These are phyloP conservation scores for Gomphus bonarii DNA, from an alignment of 1,284 basidiomycete genomes.

Conservation along the genomic window DNA sequence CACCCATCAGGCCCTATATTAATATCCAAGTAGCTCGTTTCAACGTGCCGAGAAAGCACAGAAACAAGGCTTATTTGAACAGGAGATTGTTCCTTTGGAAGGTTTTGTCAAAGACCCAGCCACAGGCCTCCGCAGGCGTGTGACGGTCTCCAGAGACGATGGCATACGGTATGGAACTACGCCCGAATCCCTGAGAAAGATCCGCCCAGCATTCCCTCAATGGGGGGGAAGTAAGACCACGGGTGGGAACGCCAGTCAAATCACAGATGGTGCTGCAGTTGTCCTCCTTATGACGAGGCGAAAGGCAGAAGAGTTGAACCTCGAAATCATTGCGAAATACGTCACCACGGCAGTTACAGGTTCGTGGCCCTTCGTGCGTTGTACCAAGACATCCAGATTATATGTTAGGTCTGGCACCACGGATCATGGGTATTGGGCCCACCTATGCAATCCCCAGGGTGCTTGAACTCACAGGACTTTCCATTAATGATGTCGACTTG, in stretches of 20 bases:
- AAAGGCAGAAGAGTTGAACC: slow-evolving; percentile 72
- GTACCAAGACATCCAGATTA: neutral
- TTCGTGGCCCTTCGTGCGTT: slow-evolving; percentile 19
- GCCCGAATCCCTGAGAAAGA: slow-evolving; percentile 54
- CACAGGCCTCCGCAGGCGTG: slow-evolving; percentile 43
- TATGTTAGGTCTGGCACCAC: slow-evolving; percentile 52
- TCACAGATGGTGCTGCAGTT: slow-evolving; percentile 85
- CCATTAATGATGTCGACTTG: slow-evolving; percentile 65
- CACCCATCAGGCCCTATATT: neutral
- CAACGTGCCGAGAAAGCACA: slow-evolving; percentile 60
- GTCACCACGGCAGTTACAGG: slow-evolving; percentile 68
- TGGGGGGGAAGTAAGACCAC: slow-evolving; percentile 75
- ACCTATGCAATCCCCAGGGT: slow-evolving; percentile 62
- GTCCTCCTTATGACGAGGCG: slow-evolving; percentile 79
- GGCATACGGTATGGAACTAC: slow-evolving; percentile 76
- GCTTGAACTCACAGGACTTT: slow-evolving; percentile 54
- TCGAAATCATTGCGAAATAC: slow-evolving; percentile 71
- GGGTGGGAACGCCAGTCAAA: slow-evolving; percentile 82
- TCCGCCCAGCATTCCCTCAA: slow-evolving; percentile 78
- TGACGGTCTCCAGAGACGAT: slow-evolving; percentile 66
- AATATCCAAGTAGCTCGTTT: slow-evolving; percentile 37
- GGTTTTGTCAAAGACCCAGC: slow-evolving; percentile 42
- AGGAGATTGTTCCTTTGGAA: slow-evolving; percentile 77
- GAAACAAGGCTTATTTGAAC: slow-evolving; percentile 56
- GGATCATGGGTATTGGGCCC: slow-evolving; percentile 82